Base-by-base conservation (phyloP, 352 stramenopile genomes). In the Globisporangium canariense region DNA sequence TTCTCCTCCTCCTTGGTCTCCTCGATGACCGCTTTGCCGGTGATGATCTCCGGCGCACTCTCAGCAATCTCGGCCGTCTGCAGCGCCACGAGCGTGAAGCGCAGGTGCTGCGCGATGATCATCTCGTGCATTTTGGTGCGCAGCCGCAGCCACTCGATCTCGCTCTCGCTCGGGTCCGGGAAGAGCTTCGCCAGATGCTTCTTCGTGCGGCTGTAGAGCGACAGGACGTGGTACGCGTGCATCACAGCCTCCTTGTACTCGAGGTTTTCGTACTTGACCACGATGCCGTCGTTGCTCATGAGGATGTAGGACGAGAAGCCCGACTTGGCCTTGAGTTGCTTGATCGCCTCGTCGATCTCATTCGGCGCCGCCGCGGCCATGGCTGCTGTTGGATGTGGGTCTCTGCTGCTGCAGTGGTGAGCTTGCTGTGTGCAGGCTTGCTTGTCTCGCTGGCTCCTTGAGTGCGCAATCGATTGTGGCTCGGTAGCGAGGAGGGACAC, bases 211-310 rank as follows among this genome's bases (percentile, higher is more conserved):
- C 78, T 78, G 68, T 90, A 96, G 53, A 97, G 73, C 58, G 90
- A 81, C 22, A 93, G 85, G 59, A 97, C 91, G 75, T 97, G 90
- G 76, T 97, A 93, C 52, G 90, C 86, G 68, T 97, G 85, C 76
- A 97, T 96, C 58, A 97, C 84, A n/a, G 90, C 90, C 65, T 86
- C 85, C 61, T 94, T 87, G 77, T 97, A 97, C 66, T 93, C 77
- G 66, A 97, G 81, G 70, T 97, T 92, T 68, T 97, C 89, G 76
- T 93, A 95, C 75, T 96, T 93, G 77, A 97, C 91, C 14, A 97
- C 87, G 64, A 97, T 97, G 60, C 91, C 91, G 66, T 98, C 90
- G 66, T 97, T 97, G 81, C 93, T 98, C 82, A 96, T 95, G 68
- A 98, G 79, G 45, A 97, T 79, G 71, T 97, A 98, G 53, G 83